Evolutionary conservation across 768 basidiomycete genomes (phyloP), one percentile per base, ranked within the genome.

Genomic region (Pleurotus djamor): DNA sequence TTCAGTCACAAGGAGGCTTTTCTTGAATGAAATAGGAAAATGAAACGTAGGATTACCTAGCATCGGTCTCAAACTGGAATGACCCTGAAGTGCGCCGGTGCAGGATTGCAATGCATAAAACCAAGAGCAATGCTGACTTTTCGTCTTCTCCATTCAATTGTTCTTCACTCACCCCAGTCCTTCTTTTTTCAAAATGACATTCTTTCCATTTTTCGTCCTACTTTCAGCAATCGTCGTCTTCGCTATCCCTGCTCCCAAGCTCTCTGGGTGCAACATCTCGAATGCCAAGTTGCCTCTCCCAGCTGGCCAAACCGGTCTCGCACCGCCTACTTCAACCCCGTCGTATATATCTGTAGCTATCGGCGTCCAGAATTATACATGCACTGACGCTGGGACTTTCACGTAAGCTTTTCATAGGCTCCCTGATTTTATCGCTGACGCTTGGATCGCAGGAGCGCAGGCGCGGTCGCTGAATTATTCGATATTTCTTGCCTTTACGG

Each of bases 321-420:
- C 72, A 3, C 67, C 67, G n/a, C 81, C 81, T 4, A 67, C 70
- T 4, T 59, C 63, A 9, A 60, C 70, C 0, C 71, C 76, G 0
- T 73, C 69, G 7, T 81, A 73, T 65, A 74, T 84, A 51, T 76
- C 72, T 8, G 67, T 83, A 12, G 81, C 72, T 8, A 67, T 82
- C 54, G 80, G 83, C 32, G 75, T 75, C 14, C 83, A 84, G 66
- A 84, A 84, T 67, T 86, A 84, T 67, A 85, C 81, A 34, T 85
- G 84, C 36, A 57, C 28, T 65, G 67, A 56, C 32, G 54, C 61
- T 38, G 81, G 73, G 57, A 79, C 74, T 58, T 85, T 73, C 65
- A 73, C 75, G 83, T 85, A 59, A 61, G 80, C 65, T 13, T 28
- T 48, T 56, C 44, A 47, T 17, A n/a, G 7, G 2, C 45, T 47